These are phyloP conservation scores for Linanthus parryae DNA, from an alignment of 148 eudicot genomes.

Conservation along the genomic window DNA sequence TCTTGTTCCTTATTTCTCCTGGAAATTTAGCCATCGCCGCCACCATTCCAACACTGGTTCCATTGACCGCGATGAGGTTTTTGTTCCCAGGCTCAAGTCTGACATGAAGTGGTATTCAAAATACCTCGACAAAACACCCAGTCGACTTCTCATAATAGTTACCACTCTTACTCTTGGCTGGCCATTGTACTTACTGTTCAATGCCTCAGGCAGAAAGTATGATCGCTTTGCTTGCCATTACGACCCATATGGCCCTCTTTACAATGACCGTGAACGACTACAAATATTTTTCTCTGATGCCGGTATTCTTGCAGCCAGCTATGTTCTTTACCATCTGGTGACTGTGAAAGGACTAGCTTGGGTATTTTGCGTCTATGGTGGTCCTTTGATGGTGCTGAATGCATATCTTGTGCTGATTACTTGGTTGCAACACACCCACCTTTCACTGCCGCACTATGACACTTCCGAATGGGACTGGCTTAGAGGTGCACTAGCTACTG, in stretches of 20 bases:
- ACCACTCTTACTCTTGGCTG: slow-evolving; percentile 65
- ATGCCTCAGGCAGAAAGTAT: slow-evolving; percentile 65
- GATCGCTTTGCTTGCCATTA: slow-evolving; percentile 76
- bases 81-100: slow-evolving; percentile 55
- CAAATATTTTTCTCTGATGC: slow-evolving; percentile 64
- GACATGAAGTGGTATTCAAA: slow-evolving; percentile 38
- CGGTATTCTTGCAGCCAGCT: slow-evolving; percentile 43
- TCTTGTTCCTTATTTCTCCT: slow-evolving; percentile 80
- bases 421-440: slow-evolving; percentile 78
- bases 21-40: slow-evolving; percentile 87
- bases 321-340: slow-evolving; percentile 45
- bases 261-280: slow-evolving; percentile 53
- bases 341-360: slow-evolving; percentile 51
- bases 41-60: slow-evolving; percentile 93
- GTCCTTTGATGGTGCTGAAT: slow-evolving; percentile 62
- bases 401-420: slow-evolving; percentile 80
- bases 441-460: slow-evolving; percentile 74
- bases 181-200: slow-evolving; percentile 71
- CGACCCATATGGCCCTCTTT: slow-evolving; percentile 76
- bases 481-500: slow-evolving; percentile 74
- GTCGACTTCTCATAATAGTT: slow-evolving; percentile 38
- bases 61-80: slow-evolving; percentile 78
- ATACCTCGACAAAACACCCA: slow-evolving; percentile 70
- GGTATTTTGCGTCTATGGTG: slow-evolving; percentile 61
- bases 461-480: slow-evolving; percentile 90